Percentiles rank a stretch among this genome's conserved stretches.
Conservation (phyloP, 108 stramenopile species). For the Stephanodiscus triporus region DNA sequence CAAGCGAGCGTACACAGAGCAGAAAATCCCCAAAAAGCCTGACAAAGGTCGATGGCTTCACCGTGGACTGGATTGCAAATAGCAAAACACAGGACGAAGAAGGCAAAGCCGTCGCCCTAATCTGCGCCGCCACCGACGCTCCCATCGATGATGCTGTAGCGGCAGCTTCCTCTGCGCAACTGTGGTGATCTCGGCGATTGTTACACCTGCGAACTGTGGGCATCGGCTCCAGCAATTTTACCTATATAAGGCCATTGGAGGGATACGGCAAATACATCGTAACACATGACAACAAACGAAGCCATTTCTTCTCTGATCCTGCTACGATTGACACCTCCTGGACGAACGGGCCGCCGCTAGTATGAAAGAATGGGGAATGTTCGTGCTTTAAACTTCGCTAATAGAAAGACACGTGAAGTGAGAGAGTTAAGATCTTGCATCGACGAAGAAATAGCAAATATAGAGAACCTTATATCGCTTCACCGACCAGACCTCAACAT, state of each 20-base stretch:
- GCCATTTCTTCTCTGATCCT: not conserved
- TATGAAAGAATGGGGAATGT: constrained; percentile 48
- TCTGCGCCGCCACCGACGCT: constrained; percentile 24
- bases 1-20: too few relatives aligned
- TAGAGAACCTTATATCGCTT: constrained; percentile 25
- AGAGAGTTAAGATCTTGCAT: constrained; percentile 25
- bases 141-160: constrained; percentile 19
- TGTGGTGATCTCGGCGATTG: not conserved
- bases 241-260: constrained; percentile 31
- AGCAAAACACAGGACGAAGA: constrained; percentile 23
- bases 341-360: constrained; percentile 23
- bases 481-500: constrained; percentile 51
- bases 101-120: constrained; percentile 12
- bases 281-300: not conserved
- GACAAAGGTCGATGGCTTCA: constrained; percentile 12
- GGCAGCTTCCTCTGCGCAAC: not conserved
- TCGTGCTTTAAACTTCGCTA: constrained; percentile 35
- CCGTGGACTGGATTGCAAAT: constrained; percentile 10
- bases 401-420: constrained; percentile 26
- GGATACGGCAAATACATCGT: constrained; percentile 25
- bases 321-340: not conserved
- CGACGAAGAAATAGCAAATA: constrained; percentile 26
- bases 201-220: constrained; percentile 54
- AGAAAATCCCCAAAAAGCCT: too few relatives aligned
- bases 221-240: constrained; percentile 54